Evolutionary conservation across 257 asterid genomes (phyloP), one percentile per base, ranked within the genome.

Genomic region (Jaltomata sinuosa): DNA sequence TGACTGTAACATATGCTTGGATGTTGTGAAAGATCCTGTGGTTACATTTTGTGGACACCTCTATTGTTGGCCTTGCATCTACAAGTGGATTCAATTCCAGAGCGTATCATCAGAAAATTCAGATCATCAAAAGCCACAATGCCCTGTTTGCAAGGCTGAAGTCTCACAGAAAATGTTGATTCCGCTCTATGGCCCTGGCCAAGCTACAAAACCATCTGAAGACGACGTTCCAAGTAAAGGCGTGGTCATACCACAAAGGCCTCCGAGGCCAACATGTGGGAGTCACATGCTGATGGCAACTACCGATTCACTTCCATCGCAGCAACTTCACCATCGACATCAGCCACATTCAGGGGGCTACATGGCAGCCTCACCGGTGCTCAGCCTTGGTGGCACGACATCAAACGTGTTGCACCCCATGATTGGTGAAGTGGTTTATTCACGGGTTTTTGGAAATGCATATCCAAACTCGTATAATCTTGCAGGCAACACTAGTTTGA

Each of bases 21-120:
- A 92, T 55, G 77, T 86, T 2, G 96, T 89, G 83, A 91, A 86
- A 57, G 98, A 94, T 80, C 98, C 98, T 0, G 97, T 94, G 5
- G 94, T 94, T 67, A 94, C 98, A 3, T 84, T 94, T 27, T 93
- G 98, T 5, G 98, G 98, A 18, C 98, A 94, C 86, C 95, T 94
- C 84, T 94, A 89, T 29, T 94, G 98, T 25, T 94, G 98, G 98
- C 98, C 95, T 3, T 94, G 98, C 80, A 93, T 94, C 18, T 94
- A 94, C 91, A 88, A 87, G 49, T 94, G 98, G 98, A 91, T 93
- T 11, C 89, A 82, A 69, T 85, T 68, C 79, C 91, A 81, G 12
- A 84, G 86, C 2, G 5, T 67, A 27, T 82, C 89, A 29, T 31
- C 77, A 11, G 90, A 89, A 31, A 77, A 86, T 57, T 36, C 83